Evolutionary conservation across 2,329 filamentous ascomycete species (phyloP).

Genomic region (Verticillium zaregamsianum): DNA sequence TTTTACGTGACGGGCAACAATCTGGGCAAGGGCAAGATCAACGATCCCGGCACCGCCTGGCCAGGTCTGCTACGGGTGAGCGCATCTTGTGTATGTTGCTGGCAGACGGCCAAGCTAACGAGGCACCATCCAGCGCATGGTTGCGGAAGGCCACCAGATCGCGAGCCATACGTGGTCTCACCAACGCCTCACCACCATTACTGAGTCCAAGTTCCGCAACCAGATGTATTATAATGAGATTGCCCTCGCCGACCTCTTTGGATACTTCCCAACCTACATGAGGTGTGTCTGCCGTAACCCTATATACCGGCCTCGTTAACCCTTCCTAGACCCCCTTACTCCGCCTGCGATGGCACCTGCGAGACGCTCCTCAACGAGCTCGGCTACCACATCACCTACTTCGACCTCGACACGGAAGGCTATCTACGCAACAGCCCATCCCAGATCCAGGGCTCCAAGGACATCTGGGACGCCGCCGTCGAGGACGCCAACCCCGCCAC

Average conservation of each 20-base stretch:
- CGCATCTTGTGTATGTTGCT: background rate
- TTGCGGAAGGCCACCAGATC: slow-evolving; percentile 54
- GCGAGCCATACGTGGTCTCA: slow-evolving; percentile 56
- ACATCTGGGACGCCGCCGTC: slow-evolving; percentile 30
- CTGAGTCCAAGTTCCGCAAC: slow-evolving; percentile 26
- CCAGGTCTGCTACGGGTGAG: slow-evolving; percentile 31
- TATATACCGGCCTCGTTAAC: background rate
- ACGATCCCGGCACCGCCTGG: slow-evolving; percentile 36
- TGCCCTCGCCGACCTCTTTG: slow-evolving; percentile 51
- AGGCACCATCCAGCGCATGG: slow-evolving; percentile 34
- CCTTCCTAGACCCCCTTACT: slow-evolving; percentile 33
- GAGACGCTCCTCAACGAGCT: slow-evolving; percentile 16
- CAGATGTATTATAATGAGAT: slow-evolving; percentile 51
- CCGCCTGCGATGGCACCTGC: slow-evolving; percentile 30
- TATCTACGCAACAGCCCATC: slow-evolving; percentile 24
- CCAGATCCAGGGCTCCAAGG: slow-evolving; percentile 29
- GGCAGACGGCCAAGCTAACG: background rate
- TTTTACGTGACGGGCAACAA: slow-evolving; percentile 53
- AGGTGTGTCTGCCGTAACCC: slow-evolving; percentile 8
- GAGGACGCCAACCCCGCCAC: slow-evolving; percentile 21
- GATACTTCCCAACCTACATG: slow-evolving; percentile 52
- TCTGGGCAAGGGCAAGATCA: slow-evolving; percentile 40
- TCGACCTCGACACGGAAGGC: slow-evolving; percentile 30
- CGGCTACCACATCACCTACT: slow-evolving; percentile 31
- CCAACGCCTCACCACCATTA: slow-evolving; percentile 12